Evolutionary conservation across 257 asterid species (phyloP).

Genomic region (Thymus quinquecostatus): DNA sequence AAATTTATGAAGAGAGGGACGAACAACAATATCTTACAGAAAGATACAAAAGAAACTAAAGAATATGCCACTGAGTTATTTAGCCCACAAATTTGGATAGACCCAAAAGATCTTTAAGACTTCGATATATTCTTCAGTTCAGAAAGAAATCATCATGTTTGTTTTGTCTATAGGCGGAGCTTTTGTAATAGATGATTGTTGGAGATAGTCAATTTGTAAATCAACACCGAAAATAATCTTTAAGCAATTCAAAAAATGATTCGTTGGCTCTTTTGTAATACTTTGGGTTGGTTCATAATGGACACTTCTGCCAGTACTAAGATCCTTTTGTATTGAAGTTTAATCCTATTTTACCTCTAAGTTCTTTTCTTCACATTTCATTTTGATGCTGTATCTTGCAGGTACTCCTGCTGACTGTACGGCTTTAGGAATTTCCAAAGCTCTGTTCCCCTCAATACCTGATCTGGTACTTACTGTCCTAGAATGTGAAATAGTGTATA

Average conservation of each 20-base stretch:
- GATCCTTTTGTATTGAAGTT: background rate
- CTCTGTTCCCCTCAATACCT: conserved; percentile 72
- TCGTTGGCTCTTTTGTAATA: background rate
- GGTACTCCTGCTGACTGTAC: conserved; percentile 96
- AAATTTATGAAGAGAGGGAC: background rate
- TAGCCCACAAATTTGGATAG: background rate
- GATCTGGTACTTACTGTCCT: conserved; percentile 65
- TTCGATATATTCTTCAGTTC: background rate
- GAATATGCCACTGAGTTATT: background rate
- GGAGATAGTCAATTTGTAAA: conserved; percentile 12
- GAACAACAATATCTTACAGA: background rate
- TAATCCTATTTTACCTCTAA: background rate
- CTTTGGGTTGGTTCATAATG: conserved; percentile 13
- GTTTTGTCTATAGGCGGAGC: conserved; percentile 1
- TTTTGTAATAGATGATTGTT: background rate
- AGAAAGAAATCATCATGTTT: conserved; percentile 1
- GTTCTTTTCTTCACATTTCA: conserved; percentile 22
- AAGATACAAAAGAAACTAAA: background rate
- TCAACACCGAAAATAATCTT: conserved; percentile 18
- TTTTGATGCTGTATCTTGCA: conserved; percentile 33
- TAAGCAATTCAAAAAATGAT: conserved; percentile 33
- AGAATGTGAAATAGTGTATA: conserved; percentile 29
- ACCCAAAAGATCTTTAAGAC: background rate
- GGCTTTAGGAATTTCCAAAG: conserved; percentile 76
- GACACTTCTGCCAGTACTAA: conserved; percentile 14